phyloP scores from a whole-genome alignment of 1,284 basidiomycete genomes.

The Ustilago loliicola region DNA sequence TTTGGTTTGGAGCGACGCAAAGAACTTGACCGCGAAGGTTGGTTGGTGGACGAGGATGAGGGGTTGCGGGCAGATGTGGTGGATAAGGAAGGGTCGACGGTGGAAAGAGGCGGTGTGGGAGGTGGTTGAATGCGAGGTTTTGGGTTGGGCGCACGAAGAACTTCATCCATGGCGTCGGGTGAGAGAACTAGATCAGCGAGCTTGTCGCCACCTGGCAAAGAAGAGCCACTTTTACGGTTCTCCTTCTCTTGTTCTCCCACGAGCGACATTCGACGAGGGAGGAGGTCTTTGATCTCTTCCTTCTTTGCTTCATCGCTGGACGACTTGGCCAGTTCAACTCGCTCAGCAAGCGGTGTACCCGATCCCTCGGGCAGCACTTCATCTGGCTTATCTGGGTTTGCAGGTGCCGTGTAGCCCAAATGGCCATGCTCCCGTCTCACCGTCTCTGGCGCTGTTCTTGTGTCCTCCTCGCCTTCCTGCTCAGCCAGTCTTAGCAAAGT shows the following conservation, averaged over 20 bases:
- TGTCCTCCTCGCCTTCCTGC: slow-evolving; percentile 27
- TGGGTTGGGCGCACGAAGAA: slow-evolving; percentile 41
- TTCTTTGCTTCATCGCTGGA: slow-evolving; percentile 1
- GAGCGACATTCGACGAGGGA: slow-evolving; percentile 18
- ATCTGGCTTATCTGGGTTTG: slow-evolving; percentile 20
- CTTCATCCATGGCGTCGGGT: slow-evolving; percentile 42
- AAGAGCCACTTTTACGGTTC: slow-evolving; percentile 15
- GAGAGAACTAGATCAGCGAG: slow-evolving; percentile 41
- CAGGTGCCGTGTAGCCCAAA: slow-evolving; percentile 37
- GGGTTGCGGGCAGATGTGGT: not conserved
- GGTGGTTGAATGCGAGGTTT: slow-evolving; percentile 28
- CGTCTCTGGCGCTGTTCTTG: slow-evolving; percentile 15
- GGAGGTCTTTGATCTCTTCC: slow-evolving; percentile 10
- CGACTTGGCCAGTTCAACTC: not conserved
- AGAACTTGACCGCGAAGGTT: not conserved
- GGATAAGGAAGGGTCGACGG: not conserved
- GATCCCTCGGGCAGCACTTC: slow-evolving; percentile 15
- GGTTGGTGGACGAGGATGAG: not conserved
- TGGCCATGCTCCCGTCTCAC: slow-evolving; percentile 32
- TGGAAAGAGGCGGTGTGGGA: not conserved
- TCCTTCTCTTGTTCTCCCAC: slow-evolving; percentile 20
- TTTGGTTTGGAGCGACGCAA: slow-evolving; percentile 15
- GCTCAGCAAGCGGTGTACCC: slow-evolving; percentile 12
- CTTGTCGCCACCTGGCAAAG: slow-evolving; percentile 23
- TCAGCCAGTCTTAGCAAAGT: slow-evolving; percentile 43